Conservation (phyloP, 179 eudicot genomes). For the Actinidia chinensis region DNA sequence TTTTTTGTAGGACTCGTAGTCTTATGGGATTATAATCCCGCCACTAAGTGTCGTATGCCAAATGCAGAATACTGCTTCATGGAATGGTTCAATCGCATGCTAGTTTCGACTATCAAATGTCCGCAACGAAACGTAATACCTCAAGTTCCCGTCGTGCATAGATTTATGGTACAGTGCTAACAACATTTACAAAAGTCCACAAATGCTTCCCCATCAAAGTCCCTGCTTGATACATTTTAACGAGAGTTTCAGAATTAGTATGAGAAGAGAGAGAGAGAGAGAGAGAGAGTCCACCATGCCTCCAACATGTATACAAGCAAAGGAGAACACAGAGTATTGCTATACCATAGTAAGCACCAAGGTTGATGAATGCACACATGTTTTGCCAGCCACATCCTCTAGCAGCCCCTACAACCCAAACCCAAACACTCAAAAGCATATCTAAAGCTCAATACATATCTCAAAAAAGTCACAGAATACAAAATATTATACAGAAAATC, state of each 20-base stretch:
- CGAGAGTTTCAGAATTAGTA: not conserved
- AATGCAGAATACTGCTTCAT: too few relatives aligned
- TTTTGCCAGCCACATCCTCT: conserved; percentile 88
- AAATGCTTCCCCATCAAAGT: conserved; percentile 66
- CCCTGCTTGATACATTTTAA: conserved; percentile 39
- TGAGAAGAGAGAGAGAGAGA: not conserved
- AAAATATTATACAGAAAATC: too few relatives aligned
- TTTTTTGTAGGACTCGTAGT: too few relatives aligned
- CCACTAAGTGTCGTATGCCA: too few relatives aligned
- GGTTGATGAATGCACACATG: conserved; percentile 53
- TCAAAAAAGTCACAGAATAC: not conserved
- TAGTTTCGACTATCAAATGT: not conserved
- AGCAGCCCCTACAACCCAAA: conserved; percentile 48
- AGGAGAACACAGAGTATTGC: conserved; percentile 52
- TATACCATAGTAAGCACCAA: conserved; percentile 68
- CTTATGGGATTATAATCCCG: too few relatives aligned
- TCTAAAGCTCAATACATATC: not conserved
- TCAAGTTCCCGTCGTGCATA: conserved; percentile 58
- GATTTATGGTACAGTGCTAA: conserved; percentile 50
- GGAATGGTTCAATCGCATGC: too few relatives aligned
- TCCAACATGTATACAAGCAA: conserved; percentile 51
- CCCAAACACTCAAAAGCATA: not conserved
- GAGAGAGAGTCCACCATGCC: conserved; percentile 51
- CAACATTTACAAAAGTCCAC: conserved; percentile 52
- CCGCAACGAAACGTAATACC: conserved; percentile 22